phyloP scores from a whole-genome alignment of 306 rosid species.

The Cicer bijugum region DNA sequence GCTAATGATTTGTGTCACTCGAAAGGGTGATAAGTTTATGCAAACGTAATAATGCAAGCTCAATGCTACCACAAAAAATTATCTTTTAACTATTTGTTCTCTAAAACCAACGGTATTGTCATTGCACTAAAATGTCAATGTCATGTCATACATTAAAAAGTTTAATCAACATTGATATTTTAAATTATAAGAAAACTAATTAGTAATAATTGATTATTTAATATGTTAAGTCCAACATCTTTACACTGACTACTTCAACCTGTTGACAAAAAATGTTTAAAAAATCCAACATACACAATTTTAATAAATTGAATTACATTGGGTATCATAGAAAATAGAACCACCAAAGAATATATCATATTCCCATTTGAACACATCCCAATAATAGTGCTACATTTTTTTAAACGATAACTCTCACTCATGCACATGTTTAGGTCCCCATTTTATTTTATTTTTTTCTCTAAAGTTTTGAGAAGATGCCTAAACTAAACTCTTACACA shows the following conservation, averaged over 20 bases:
- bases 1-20: slow-evolving; percentile 42
- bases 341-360: slow-evolving; percentile 47
- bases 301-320: slow-evolving; percentile 28
- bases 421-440: slow-evolving; percentile 56
- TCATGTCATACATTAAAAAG: slow-evolving; percentile 1
- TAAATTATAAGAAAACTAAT: slow-evolving; percentile 7
- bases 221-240: not conserved
- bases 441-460: slow-evolving; percentile 23
- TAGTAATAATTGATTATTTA: not conserved
- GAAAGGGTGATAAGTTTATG: not conserved
- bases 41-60: slow-evolving; percentile 37
- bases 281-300: slow-evolving; percentile 22
- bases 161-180: not conserved
- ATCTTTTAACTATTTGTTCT: not conserved
- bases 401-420: slow-evolving; percentile 37
- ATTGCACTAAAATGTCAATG: not conserved
- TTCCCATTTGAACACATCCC: slow-evolving; percentile 64
- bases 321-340: slow-evolving; percentile 30
- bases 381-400: slow-evolving; percentile 54
- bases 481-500: slow-evolving; percentile 47
- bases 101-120: not conserved
- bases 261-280: slow-evolving; percentile 21
- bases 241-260: not conserved
- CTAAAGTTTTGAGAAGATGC: slow-evolving; percentile 41
- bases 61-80: not conserved